These are phyloP conservation scores for Alternaria ethzedia DNA, from an alignment of 2,329 filamentous ascomycete genomes.

Conservation along the genomic window DNA sequence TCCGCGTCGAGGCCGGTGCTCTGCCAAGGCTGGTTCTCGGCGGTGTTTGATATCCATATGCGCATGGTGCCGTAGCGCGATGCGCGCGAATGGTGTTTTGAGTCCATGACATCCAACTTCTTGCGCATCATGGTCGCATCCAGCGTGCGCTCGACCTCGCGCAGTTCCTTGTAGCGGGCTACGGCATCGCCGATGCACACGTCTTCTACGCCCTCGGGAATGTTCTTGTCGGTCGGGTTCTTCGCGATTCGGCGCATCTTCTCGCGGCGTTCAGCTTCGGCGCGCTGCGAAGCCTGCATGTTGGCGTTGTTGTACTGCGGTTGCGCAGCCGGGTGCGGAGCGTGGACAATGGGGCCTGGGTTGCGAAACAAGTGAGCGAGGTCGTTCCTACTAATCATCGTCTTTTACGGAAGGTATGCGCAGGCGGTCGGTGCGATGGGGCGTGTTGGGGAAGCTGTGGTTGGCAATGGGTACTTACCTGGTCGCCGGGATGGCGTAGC, in stretches of 20 bases:
- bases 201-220: constrained; percentile 85
- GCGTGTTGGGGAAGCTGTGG: constrained; percentile 11
- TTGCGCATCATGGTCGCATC: constrained; percentile 96
- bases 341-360: constrained; percentile 53
- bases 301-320: constrained; percentile 49
- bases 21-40: constrained; percentile 95
- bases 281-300: constrained; percentile 54
- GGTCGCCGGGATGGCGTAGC: constrained; percentile 50
- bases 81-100: constrained; percentile 72
- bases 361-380: constrained; percentile 54
- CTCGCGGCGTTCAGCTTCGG: constrained; percentile 62
- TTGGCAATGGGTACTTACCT: constrained; percentile 45
- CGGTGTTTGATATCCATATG: constrained; percentile 94
- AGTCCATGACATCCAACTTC: constrained; percentile 86
- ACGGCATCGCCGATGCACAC: constrained; percentile 82
- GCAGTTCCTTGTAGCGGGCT: constrained; percentile 79
- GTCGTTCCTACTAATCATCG: constrained; percentile 58
- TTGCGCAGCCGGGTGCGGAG: constrained; percentile 59
- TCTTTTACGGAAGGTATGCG: constrained; percentile 10
- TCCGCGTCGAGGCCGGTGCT: constrained; percentile 70
- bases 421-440: constrained; percentile 21
- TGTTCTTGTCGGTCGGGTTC: constrained; percentile 93
- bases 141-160: constrained; percentile 84
- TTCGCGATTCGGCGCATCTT: constrained; percentile 79
- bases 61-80: constrained; percentile 86